phyloP scores from a whole-genome alignment of 2,329 filamentous ascomycete genomes.

The Tolypocladium tropicale region DNA sequence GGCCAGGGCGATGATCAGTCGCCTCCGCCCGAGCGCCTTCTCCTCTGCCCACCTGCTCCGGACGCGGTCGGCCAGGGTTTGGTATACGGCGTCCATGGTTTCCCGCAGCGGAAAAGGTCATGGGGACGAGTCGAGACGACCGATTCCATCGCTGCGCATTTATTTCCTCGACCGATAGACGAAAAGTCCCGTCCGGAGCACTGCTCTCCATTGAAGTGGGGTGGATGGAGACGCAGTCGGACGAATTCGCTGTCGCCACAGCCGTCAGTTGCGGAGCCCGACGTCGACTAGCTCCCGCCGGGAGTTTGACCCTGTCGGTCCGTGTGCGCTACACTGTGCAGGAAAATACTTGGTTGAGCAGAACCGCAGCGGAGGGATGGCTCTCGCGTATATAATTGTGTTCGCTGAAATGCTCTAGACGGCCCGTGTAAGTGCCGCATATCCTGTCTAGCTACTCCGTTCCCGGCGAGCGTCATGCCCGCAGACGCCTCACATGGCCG shows the following conservation, averaged over 20 bases:
- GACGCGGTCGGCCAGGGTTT: conserved; percentile 11
- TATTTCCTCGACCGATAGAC: neutral
- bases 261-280: no score
- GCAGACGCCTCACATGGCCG: no score
- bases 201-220: conserved; percentile 1
- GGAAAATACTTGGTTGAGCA: no score
- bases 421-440: no score
- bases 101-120: neutral
- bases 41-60: conserved; percentile 11
- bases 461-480: no score
- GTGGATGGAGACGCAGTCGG: neutral
- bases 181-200: neutral
- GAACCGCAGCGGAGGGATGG: no score
- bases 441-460: no score
- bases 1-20: conserved; percentile 11
- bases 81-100: conserved; percentile 15
- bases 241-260: neutral
- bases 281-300: no score
- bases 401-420: no score
- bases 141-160: neutral
- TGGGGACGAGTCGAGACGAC: neutral
- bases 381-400: no score
- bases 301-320: no score
- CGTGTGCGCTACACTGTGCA: no score
- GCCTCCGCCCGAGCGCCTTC: conserved; percentile 2